phyloP scores from a whole-genome alignment of 1,284 basidiomycete genomes.

The Fomitopsis schrenkii region DNA sequence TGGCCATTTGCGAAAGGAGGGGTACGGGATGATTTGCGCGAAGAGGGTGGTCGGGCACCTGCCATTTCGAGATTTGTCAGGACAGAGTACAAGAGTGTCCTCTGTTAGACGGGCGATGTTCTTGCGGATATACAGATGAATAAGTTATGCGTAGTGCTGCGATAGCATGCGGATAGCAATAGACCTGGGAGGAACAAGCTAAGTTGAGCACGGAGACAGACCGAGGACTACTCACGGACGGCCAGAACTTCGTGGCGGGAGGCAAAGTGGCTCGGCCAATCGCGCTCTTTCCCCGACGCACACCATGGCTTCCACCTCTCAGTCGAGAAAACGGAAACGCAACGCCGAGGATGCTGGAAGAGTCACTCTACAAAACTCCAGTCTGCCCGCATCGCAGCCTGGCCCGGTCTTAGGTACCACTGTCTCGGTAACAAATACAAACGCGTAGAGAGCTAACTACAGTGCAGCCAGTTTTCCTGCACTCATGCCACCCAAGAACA shows the following conservation, averaged over 20 bases:
- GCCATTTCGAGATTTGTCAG: slow-evolving; percentile 3
- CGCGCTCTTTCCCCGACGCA: background rate
- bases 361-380: slow-evolving; percentile 44
- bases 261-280: background rate
- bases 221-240: background rate
- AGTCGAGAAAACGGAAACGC: slow-evolving; percentile 57
- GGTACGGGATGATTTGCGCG: background rate
- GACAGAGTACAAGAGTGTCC: background rate
- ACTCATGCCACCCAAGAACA: slow-evolving; percentile 54
- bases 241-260: slow-evolving; percentile 2
- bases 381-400: slow-evolving; percentile 40
- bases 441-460: background rate
- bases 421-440: background rate
- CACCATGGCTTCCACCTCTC: slow-evolving; percentile 8
- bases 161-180: background rate
- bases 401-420: slow-evolving; percentile 71
- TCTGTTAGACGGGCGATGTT: background rate
- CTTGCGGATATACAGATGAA: background rate
- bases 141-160: slow-evolving; percentile 1
- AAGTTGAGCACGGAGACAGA: background rate
- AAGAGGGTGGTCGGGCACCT: background rate
- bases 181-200: slow-evolving; percentile 5
- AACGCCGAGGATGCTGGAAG: slow-evolving; percentile 33
- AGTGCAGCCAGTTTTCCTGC: slow-evolving; percentile 72
- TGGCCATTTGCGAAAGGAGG: background rate